Evolutionary conservation across 1,284 basidiomycete genomes (phyloP).

Genomic region (Wolfiporia cocos): DNA sequence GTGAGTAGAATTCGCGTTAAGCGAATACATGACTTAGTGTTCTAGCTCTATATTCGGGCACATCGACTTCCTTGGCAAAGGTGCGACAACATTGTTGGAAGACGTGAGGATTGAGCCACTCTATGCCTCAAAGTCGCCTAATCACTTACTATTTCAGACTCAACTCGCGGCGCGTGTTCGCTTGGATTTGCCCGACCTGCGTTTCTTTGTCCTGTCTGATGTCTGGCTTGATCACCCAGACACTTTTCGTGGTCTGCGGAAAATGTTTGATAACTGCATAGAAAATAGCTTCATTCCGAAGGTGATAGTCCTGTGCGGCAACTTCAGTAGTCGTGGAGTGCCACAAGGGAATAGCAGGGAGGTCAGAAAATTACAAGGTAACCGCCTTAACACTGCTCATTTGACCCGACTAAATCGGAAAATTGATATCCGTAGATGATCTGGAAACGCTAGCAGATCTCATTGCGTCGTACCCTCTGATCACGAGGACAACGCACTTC

Average conservation of each 20-base stretch:
- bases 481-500: slow-evolving; percentile 81
- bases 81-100: slow-evolving; percentile 87
- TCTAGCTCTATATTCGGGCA: slow-evolving; percentile 85
- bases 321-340: slow-evolving; percentile 85
- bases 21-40: slow-evolving; percentile 1
- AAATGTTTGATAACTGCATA: slow-evolving; percentile 90
- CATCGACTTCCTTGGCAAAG: slow-evolving; percentile 91
- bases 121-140: slow-evolving; percentile 2
- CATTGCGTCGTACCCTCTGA: slow-evolving; percentile 72
- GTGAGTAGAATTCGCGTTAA: slow-evolving; percentile 33
- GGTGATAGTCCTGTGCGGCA: slow-evolving; percentile 90
- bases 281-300: slow-evolving; percentile 83
- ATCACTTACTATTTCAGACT: slow-evolving; percentile 32
- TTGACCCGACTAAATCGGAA: background rate
- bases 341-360: slow-evolving; percentile 74
- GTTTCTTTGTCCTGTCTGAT: slow-evolving; percentile 94
- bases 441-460: slow-evolving; percentile 86
- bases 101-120: slow-evolving; percentile 53
- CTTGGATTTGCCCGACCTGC: slow-evolving; percentile 66
- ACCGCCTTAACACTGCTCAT: background rate
- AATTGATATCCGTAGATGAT: slow-evolving; percentile 48
- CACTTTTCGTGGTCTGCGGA: slow-evolving; percentile 73
- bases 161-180: slow-evolving; percentile 55
- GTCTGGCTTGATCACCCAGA: slow-evolving; percentile 90
- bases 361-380: slow-evolving; percentile 82